A percentile compares a stretch with the other conserved stretches of the same genome.
phyloP scores from a whole-genome alignment of 2,329 filamentous ascomycete genomes.

The Alternaria viburni region DNA sequence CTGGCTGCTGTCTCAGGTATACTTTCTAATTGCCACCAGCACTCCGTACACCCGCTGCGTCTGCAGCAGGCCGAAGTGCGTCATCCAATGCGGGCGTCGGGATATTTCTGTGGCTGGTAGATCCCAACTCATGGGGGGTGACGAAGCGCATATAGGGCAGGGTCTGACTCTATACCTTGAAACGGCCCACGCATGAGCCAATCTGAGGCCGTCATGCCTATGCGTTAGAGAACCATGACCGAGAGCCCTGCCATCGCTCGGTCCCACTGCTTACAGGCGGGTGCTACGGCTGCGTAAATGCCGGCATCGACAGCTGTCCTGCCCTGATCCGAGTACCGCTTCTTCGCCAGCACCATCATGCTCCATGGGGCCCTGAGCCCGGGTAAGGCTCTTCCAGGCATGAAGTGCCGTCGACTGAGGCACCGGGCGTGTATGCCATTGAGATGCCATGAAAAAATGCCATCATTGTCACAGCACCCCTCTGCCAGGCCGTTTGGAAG shows the following conservation, averaged over 20 bases:
- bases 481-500: conserved; percentile 9
- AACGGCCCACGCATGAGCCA: conserved; percentile 51
- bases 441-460: conserved; percentile 7
- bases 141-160: conserved; percentile 48
- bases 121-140: conserved; percentile 41
- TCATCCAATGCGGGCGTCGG: conserved; percentile 35
- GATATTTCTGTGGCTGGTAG: conserved; percentile 46
- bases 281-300: conserved; percentile 46
- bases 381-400: conserved; percentile 40
- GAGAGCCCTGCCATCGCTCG: conserved; percentile 31
- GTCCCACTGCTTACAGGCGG: conserved; percentile 42
- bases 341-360: conserved; percentile 33
- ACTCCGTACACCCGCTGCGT: conserved; percentile 32
- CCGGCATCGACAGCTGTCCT: conserved; percentile 41
- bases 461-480: not conserved
- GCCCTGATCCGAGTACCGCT: conserved; percentile 38
- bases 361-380: conserved; percentile 25
- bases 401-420: conserved; percentile 28
- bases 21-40: conserved; percentile 27
- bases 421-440: conserved; percentile 30
- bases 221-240: conserved; percentile 44
- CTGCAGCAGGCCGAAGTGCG: conserved; percentile 39
- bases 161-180: conserved; percentile 46
- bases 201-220: conserved; percentile 46
- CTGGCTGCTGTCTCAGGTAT: conserved; percentile 22